Base-by-base conservation (phyloP, 148 eudicot species). In the Persicaria tinctoria region DNA sequence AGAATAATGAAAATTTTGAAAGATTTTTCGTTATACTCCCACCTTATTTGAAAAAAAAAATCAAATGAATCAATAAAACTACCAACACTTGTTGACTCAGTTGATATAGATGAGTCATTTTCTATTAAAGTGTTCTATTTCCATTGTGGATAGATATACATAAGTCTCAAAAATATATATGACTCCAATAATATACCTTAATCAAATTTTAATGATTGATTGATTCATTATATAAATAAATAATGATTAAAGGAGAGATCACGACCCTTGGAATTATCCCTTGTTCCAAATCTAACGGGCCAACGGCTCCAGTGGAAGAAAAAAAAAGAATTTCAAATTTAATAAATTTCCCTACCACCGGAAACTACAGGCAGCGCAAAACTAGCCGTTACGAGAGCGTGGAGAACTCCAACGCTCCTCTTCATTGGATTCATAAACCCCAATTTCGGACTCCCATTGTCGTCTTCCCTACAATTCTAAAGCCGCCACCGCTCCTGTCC, bases 321-420 rank as follows among this genome's bases (percentile, higher is more conserved):
- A 23, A 60, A 60, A 27, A 60, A 60, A 55, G 6, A 23, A 60
- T 20, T 23, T 63, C 14, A 32, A 63, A 63, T 9, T 5, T 63
- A 63, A 63, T 63, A 62, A 32, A 63, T 27, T 32, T 63, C 46
- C 16, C 17, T 1, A 32, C n/a, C 23, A 63, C 27, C 46, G 32
- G 6, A 66, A 11, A 59, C 32, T 6, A 32, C 70, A 38, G n/a
- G 47, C 48, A 66, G 70, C 70, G 70, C 70, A 66, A 66, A 66
- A 66, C 70, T 66, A 66, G 70, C 70, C 70, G 70, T 66, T 66
- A 41, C 3, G 47, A 64, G 69, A 41, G 47, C 47, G 70, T 44
- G 8, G 47, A 41, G 48, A 41, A 4, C 17, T 32, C 70, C 70
- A 44, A 66, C 70, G 70, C 70, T 66, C 70, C 70, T 44, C 70